Evolutionary conservation across 108 stramenopile genomes (phyloP), one percentile per base, ranked within the genome.

Genomic region (Seminavis robusta): DNA sequence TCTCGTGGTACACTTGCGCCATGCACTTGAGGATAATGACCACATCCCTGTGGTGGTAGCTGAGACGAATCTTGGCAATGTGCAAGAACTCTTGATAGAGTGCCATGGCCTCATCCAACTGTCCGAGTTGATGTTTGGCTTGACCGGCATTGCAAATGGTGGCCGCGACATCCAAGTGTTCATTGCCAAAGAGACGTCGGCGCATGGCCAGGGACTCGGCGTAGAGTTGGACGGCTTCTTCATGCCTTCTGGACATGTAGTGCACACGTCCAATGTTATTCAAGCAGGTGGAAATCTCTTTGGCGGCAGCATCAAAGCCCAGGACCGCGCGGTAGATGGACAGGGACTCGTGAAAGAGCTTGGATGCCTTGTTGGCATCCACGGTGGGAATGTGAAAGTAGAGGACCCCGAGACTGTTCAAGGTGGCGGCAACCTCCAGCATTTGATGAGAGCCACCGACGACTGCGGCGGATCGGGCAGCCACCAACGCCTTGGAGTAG

Each of bases 121-220:
- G 30, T 3, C 74, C 69, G 2, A 67, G 47, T 31, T 83, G 81
- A 42, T 83, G 86, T 30, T 63, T 48, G 4, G 81, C 70, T 58
- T 87, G 86, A 5, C 81, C 86, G 31, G 73, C 71, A 52, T 87
- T 87, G 61, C 82, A 80, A 2, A 80, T 59, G 7, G 80, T 83
- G 13, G 86, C 86, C 4, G 81, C 86, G 42, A 81, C 62, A 57
- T 87, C 86, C 15, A 72, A 36, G 26, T 55, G 52, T 29, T 52
- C 45, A 13, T 30, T 52, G 4, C 54, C 54, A 41, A 55, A 36
- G 10, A 52, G 1, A 21, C 20, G 43, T 38, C 65, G 33, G 23
- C 71, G 47, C 13, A 66, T 33, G 3, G 11, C 27, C 20, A 61
- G 58, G 1, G 71, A 58, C 58, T 72, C 59, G 7, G 37, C 33